Percentiles rank a stretch among this genome's conserved stretches.
Conservation (phyloP, 306 rosid genomes). For the Trifolium dubium region DNA sequence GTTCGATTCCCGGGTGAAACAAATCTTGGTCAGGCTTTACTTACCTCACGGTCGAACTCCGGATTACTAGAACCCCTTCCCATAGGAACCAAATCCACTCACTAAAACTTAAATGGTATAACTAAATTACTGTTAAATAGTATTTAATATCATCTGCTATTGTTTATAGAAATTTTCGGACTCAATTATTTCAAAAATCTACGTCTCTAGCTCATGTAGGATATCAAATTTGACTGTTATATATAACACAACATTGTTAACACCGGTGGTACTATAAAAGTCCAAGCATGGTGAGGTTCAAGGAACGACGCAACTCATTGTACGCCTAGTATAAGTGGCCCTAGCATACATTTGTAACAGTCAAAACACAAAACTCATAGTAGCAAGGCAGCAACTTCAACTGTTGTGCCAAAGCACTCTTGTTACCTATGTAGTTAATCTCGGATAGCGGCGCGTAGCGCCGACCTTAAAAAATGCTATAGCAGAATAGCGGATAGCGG, state of each 20-base stretch:
- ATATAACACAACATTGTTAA: not conserved
- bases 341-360: slow-evolving; percentile 6
- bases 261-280: not conserved
- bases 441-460: no score
- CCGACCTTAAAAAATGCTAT: no score
- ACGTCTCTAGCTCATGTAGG: not conserved
- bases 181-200: not conserved
- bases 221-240: slow-evolving; percentile 15
- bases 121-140: not conserved
- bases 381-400: not conserved
- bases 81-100: no score
- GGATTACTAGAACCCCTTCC: no score
- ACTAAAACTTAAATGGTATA: slow-evolving; percentile 13
- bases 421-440: no score
- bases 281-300: not conserved
- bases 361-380: not conserved
- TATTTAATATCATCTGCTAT: slow-evolving; percentile 6
- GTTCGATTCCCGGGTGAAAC: no score
- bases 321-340: not conserved
- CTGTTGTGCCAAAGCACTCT: not conserved
- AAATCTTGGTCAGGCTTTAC: no score
- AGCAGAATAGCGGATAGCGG: no score
- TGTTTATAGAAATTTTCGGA: not conserved
- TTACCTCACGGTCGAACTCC: no score
- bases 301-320: not conserved